Conservation (phyloP, 805 yeast species). For the Saccharomycopsis sp. region DNA sequence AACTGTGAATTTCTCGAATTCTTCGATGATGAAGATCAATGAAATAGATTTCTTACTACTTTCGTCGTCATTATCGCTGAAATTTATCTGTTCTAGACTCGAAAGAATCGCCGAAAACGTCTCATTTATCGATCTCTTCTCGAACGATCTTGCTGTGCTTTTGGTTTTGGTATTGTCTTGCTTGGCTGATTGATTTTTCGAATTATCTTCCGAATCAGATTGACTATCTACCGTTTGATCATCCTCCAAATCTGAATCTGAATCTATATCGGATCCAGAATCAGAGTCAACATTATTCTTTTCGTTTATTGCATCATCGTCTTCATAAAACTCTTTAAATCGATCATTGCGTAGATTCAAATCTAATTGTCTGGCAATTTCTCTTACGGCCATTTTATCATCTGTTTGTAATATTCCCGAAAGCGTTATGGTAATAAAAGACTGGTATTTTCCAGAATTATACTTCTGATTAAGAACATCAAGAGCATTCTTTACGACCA, state of each 20-base stretch:
- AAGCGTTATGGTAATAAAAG: slow-evolving; percentile 56
- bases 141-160: slow-evolving; percentile 29
- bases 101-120: slow-evolving; percentile 55
- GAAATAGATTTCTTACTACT: slow-evolving; percentile 39
- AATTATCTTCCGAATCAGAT: slow-evolving; percentile 9
- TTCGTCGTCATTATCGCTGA: slow-evolving; percentile 21
- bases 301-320: slow-evolving; percentile 13
- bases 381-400: slow-evolving; percentile 74
- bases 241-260: not conserved
- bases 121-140: slow-evolving; percentile 48
- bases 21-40: slow-evolving; percentile 75
- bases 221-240: slow-evolving; percentile 15
- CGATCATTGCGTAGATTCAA: slow-evolving; percentile 22
- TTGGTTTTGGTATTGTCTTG: not conserved
- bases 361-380: slow-evolving; percentile 81
- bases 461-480: slow-evolving; percentile 35
- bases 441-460: slow-evolving; percentile 29
- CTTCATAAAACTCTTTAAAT: slow-evolving; percentile 7
- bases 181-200: not conserved
- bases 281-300: slow-evolving; percentile 6
- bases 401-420: slow-evolving; percentile 69
- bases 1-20: slow-evolving; percentile 71
- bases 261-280: slow-evolving; percentile 2
- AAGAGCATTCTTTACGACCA: slow-evolving; percentile 54
- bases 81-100: slow-evolving; percentile 37